Base-by-base conservation (phyloP, 306 rosid species). In the Medicago arabica region DNA sequence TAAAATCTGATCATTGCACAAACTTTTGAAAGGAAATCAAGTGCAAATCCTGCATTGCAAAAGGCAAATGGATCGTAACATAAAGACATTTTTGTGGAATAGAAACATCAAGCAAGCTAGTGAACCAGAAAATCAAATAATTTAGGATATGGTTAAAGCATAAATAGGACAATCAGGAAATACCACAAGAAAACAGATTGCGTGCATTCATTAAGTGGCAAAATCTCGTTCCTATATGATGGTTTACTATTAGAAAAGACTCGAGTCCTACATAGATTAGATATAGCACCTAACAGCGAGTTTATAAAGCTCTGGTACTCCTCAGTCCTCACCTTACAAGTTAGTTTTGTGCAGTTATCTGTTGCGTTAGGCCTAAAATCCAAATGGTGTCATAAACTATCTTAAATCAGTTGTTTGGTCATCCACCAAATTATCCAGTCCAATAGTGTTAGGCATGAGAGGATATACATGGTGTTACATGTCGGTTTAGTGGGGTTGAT, bases 21-120 rank as follows among this genome's bases (percentile, higher is more conserved):
- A 25, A 73, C 60, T 12, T 61, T 62, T 28, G 39, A 69, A 66
- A 65, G 34, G 63, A 61, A 65, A 77, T 68, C 49, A 64, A 63
- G 28, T 60, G 71, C 23, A 66, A 38, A 77, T 10, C 23, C 38
- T 60, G 17, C 18, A 50, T n/a, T 60, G 17, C 39, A 53, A 49
- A 49, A 67, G 47, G 38, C 40, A 53, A 34, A 83, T 9, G 41
- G 50, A 59, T 18, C 54, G 7, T 4, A 34, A 34, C 38, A 34
- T 34, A 34, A n/a, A n/a, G 7, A 1, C 7, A 34, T 34, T 28
- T 28, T 28, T 28, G 31, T 28, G 31, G 31, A 3, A 28, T 28
- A 28, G 38, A 34, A 34, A 6, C 38, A 34, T 34, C 7, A 34
- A 34, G 38, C 54, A 64, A 54, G 34, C 61, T 28, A 63, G 25